Evolutionary conservation across 371 early-diverging fungal species (phyloP).

Genomic region (Rhizopus sp.): DNA sequence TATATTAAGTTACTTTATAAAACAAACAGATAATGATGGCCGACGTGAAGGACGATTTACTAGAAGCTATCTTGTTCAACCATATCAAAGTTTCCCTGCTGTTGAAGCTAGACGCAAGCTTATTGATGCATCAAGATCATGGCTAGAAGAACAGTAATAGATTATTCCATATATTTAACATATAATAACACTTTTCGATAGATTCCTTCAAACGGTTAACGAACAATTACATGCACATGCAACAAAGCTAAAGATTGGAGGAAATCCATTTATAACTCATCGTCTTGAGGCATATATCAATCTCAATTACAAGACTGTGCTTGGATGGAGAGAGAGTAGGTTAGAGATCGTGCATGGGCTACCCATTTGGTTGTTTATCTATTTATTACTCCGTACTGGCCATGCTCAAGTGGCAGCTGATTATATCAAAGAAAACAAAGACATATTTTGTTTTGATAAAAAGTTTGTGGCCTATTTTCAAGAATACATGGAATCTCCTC

Average conservation of each 20-base stretch:
- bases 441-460: slow-evolving; percentile 57
- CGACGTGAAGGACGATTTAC: slow-evolving; percentile 19
- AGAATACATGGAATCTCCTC: slow-evolving; percentile 60
- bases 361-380: slow-evolving; percentile 88
- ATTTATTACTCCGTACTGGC: slow-evolving; percentile 77
- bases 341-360: slow-evolving; percentile 56
- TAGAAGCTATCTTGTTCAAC: slow-evolving; percentile 11
- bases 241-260: slow-evolving; percentile 16
- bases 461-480: slow-evolving; percentile 68
- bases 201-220: slow-evolving; percentile 10
- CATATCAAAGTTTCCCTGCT: slow-evolving; percentile 5
- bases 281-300: slow-evolving; percentile 21
- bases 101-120: slow-evolving; percentile 12
- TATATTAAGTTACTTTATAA: slow-evolving; percentile 11
- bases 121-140: slow-evolving; percentile 19
- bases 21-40: slow-evolving; percentile 2
- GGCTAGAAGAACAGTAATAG: slow-evolving; percentile 29
- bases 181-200: not conserved
- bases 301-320: slow-evolving; percentile 12
- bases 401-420: slow-evolving; percentile 62
- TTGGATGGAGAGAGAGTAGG: slow-evolving; percentile 19
- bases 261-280: slow-evolving; percentile 22
- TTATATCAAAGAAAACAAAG: slow-evolving; percentile 60
- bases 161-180: not conserved
- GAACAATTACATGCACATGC: slow-evolving; percentile 18